A percentile compares a stretch with the other conserved stretches of the same genome.
Evolutionary conservation across 805 yeast genomes (phyloP).

Genomic region (Hanseniaspora lachancei): DNA sequence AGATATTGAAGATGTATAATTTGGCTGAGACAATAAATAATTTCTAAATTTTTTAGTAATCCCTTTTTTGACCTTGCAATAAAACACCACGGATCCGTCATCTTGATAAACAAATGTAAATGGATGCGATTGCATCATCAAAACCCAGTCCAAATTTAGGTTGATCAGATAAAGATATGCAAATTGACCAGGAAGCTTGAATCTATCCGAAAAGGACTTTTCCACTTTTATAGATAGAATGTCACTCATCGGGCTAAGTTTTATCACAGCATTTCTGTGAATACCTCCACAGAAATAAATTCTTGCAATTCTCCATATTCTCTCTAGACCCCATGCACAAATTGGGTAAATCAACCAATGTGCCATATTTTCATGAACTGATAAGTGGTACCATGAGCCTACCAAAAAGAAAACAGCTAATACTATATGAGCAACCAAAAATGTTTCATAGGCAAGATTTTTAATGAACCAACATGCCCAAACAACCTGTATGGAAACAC

Average conservation of each 20-base stretch:
- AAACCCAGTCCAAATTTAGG: slow-evolving; percentile 10
- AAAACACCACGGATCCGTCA: slow-evolving; percentile 29
- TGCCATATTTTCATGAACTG: slow-evolving; percentile 33
- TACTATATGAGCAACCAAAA: slow-evolving; percentile 33
- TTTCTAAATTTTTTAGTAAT: slow-evolving; percentile 33
- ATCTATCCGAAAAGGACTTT: slow-evolving; percentile 2
- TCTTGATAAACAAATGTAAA: slow-evolving; percentile 19
- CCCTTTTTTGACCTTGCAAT: slow-evolving; percentile 40
- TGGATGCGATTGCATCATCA: slow-evolving; percentile 59
- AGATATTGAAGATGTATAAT: slow-evolving; percentile 15
- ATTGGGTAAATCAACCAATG: slow-evolving; percentile 41
- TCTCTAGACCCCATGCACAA: slow-evolving; percentile 61
- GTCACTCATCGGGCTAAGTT: slow-evolving; percentile 12
- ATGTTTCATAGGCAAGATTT: slow-evolving; percentile 35
- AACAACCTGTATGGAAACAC: slow-evolving; percentile 32
- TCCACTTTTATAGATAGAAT: slow-evolving; percentile 14
- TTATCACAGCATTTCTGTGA: slow-evolving; percentile 35
- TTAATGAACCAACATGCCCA: slow-evolving; percentile 37
- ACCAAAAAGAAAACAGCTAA: slow-evolving; percentile 34
- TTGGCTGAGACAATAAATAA: slow-evolving; percentile 20
- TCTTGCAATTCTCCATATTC: slow-evolving; percentile 43
- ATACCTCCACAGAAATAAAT: slow-evolving; percentile 45
- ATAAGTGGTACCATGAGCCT: slow-evolving; percentile 37
- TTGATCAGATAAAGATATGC: slow-evolving; percentile 11
- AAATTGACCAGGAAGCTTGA: slow-evolving; percentile 12